Evolutionary conservation across 2,329 filamentous ascomycete species (phyloP), one percentile per base, ranked within the genome.

Genomic region (Apiospora arundinis): DNA sequence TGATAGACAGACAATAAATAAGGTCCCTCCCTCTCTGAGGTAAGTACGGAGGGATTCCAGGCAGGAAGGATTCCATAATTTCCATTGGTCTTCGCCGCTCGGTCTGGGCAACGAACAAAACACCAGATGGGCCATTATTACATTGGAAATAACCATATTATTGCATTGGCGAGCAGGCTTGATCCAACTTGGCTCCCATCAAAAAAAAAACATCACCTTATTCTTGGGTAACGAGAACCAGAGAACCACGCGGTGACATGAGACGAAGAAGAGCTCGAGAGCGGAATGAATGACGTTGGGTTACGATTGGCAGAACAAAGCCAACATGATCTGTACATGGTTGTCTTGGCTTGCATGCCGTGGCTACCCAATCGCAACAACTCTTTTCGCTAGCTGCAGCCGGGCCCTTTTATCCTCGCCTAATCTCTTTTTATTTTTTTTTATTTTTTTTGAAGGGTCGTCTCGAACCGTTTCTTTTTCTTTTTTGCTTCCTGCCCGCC

Each of bases 361-460:
- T 63, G 32, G 56, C 56, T 40, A 63, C 56, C 56, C 56, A 63
- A 63, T 63, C 56, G 56, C 56, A 63, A 63, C 56, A 63, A 14
- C 56, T 63, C 32, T 63, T 63, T 12, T 23, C 52, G 28, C 56
- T 40, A 63, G 56, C 56, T 63, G 52, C 28, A 60, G 52, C 5
- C 21, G 16, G 12, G 8, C 46, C 52, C 25, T 23, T 23, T 12
- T 18, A 4, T 23, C 21, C 48, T 60, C 52, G 49, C 25, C 28
- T 37, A 60, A 60, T 37, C 25, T n/a, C 52, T 21, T 32, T 32
- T 32, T 32, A 32, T 32, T 32, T 32, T 6, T 32, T 32, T 46
- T n/a, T n/a, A n/a, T n/a, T n/a, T n/a, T n/a, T n/a, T 23, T 32
- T 6, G 49, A 28, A 56, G 49, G 49, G 23, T 28, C 23, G 14